Evolutionary conservation across 768 basidiomycete genomes (phyloP).

Genomic region (Boletus insuetus): DNA sequence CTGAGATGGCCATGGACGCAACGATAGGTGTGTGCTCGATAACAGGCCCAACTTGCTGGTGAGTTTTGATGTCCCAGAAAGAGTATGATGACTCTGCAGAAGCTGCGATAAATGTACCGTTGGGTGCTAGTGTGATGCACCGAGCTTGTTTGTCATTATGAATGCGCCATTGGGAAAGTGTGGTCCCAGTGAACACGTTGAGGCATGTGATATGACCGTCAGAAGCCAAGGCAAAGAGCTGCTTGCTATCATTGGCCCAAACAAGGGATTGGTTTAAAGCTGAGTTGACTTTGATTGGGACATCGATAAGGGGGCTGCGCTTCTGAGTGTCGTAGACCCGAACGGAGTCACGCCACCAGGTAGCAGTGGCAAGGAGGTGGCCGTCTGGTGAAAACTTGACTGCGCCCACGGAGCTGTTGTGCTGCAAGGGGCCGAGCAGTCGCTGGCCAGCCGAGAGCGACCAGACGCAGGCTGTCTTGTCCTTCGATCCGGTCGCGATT

Average conservation of each 20-base stretch:
- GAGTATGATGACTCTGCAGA: constrained; percentile 4
- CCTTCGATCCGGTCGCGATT: constrained; percentile 6
- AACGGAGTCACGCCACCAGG: not conserved
- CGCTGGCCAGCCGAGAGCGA: not conserved
- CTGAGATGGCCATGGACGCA: constrained; percentile 6
- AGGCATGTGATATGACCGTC: not conserved
- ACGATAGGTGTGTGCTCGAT: not conserved
- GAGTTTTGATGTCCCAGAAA: constrained; percentile 10
- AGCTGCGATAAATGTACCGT: constrained; percentile 2
- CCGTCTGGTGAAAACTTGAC: constrained; percentile 12
- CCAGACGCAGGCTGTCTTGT: constrained; percentile 8
- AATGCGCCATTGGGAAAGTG: not conserved
- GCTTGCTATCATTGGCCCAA: constrained; percentile 7
- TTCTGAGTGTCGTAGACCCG: constrained; percentile 1
- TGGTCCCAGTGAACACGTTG: not conserved
- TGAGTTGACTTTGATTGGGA: constrained; percentile 4
- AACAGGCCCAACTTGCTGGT: constrained; percentile 2
- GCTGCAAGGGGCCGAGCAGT: not conserved
- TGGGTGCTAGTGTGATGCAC: constrained; percentile 1
- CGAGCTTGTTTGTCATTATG: not conserved
- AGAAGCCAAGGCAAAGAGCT: constrained; percentile 5
- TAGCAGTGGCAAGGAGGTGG: constrained; percentile 2
- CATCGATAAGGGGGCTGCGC: not conserved
- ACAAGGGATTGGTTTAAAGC: constrained; percentile 5
- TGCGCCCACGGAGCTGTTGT: not conserved